These are phyloP conservation scores for Tilletia indica DNA, from an alignment of 1,284 basidiomycete species.

Conservation along the genomic window DNA sequence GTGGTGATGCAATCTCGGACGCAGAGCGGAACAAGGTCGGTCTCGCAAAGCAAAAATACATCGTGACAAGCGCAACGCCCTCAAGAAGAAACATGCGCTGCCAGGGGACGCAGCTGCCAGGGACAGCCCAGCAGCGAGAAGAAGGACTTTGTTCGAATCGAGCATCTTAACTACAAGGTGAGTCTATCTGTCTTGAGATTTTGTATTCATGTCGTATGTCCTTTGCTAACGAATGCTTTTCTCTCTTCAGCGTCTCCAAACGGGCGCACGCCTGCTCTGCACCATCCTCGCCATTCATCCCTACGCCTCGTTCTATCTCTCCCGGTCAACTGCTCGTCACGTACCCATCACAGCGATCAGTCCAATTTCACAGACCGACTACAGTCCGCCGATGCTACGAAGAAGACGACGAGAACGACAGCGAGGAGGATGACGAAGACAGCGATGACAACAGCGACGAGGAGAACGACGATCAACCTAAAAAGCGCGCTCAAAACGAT, in stretches of 20 bases:
- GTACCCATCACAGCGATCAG: slow-evolving; percentile 93
- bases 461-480: slow-evolving; percentile 29
- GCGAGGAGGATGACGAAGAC: slow-evolving; percentile 62
- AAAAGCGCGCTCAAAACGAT: slow-evolving; percentile 18
- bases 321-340: slow-evolving; percentile 86
- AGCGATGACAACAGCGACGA: slow-evolving; percentile 50
- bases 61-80: slow-evolving; percentile 47
- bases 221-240: background rate
- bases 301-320: slow-evolving; percentile 88
- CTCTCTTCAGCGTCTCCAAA: slow-evolving; percentile 67
- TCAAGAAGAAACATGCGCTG: slow-evolving; percentile 48
- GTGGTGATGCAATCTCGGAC: slow-evolving; percentile 36
- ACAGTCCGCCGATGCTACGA: slow-evolving; percentile 42
- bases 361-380: slow-evolving; percentile 72
- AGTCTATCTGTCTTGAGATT: slow-evolving; percentile 26
- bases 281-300: slow-evolving; percentile 84
- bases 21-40: slow-evolving; percentile 15
- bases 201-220: background rate
- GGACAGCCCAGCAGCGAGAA: slow-evolving; percentile 26
- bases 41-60: slow-evolving; percentile 38
- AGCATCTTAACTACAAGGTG: slow-evolving; percentile 92
- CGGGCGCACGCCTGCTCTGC: slow-evolving; percentile 82
- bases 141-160: slow-evolving; percentile 67
- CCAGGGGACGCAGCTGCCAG: slow-evolving; percentile 24
- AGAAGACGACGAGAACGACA: slow-evolving; percentile 61